phyloP scores from a whole-genome alignment of 805 yeast species.

The Wickerhamiella kurtzmanii region DNA sequence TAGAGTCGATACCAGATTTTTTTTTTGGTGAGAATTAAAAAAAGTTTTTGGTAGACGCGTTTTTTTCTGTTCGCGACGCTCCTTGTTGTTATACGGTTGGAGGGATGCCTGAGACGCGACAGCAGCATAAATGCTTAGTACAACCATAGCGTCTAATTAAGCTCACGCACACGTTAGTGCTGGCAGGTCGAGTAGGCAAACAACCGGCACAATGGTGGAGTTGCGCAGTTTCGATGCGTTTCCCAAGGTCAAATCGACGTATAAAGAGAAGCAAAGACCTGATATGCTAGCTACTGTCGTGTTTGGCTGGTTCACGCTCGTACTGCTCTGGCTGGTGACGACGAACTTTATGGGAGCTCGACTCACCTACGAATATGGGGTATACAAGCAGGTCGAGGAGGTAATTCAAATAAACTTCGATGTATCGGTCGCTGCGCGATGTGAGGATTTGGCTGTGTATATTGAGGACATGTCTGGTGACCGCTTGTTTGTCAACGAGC shows the following conservation, averaged over 20 bases:
- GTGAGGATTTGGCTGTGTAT: conserved; percentile 59
- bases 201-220: conserved; percentile 12
- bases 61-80: no score
- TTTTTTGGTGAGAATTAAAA: no score
- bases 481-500: conserved; percentile 61
- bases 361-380: conserved; percentile 62
- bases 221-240: conserved; percentile 59
- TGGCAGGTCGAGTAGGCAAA: no score
- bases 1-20: no score
- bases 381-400: conserved; percentile 47
- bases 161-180: no score
- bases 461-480: conserved; percentile 71
- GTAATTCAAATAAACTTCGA: conserved; percentile 64
- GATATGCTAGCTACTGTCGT: not conserved
- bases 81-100: no score
- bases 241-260: conserved; percentile 58
- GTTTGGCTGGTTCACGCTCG: conserved; percentile 28
- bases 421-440: conserved; percentile 70
- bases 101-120: no score
- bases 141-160: no score
- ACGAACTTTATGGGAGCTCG: conserved; percentile 78
- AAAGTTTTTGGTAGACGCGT: no score
- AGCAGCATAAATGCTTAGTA: no score
- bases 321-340: conserved; percentile 69
- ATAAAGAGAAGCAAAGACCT: conserved; percentile 51